Base-by-base conservation (phyloP, 2,329 filamentous ascomycete genomes). In the Cyphellophora attinorum region DNA sequence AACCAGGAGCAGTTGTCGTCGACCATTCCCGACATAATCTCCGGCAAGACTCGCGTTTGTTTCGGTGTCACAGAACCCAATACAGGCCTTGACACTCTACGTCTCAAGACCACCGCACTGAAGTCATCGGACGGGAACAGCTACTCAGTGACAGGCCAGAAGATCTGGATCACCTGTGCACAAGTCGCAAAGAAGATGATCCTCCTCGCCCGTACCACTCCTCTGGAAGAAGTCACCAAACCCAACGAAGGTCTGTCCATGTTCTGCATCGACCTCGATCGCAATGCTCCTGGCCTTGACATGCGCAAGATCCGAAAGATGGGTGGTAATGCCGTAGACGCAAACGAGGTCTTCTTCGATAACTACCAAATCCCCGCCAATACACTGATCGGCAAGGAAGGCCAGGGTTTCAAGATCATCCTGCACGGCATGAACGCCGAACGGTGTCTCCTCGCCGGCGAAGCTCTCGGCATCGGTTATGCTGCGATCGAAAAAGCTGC, bases 271-370 rank as follows among this genome's bases (percentile, higher is more conserved):
- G 76, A 84, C 39, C 67, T 93, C 4, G 74, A 89, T 53, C 37
- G 37, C 30, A 40, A 35, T 15, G 72, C 72, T 0, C 69, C 78
- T 0, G 73, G 73, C 0, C 61, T 89, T 1, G 72, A 80, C 6
- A 63, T 91, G 51, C 74, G 74, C 28, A 74, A 64, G 51, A 93
- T 93, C 47, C 77, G 74, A 57, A 93, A 93, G 56, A 91, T 93
- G 83, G 85, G 85, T 6, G 81, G 83, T 0, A 66, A 82, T 10
- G 82, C 83, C 0, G 76, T 93, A 1, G 84, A 91, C 49, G 82
- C 84, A 1, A 93, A 93, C 46, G 82, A 91, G 52, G 79, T 93
- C 2, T 93, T 93, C 57, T 91, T 93, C 53, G 82, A 91, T 55
- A 73, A 79, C 45, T 93, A 88, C 55, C 55, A 58, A 3, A 73